phyloP scores from a whole-genome alignment of 164 flowering plant species.

The Vitis cinerea region DNA sequence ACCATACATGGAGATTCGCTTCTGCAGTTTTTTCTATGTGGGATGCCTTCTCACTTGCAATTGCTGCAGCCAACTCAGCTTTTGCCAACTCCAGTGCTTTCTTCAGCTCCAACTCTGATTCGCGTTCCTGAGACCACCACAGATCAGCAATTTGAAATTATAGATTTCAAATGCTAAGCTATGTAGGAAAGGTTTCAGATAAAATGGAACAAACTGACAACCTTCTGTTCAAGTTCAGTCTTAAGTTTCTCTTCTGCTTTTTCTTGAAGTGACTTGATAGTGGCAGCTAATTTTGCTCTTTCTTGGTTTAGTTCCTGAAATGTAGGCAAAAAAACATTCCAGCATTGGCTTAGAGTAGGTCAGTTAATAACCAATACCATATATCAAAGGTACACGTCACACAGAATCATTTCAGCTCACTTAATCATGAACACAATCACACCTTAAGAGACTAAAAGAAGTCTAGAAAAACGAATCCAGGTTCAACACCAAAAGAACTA shows the following conservation, averaged over 20 bases:
- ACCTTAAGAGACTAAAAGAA: too few relatives aligned
- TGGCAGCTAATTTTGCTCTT: constrained; percentile 66
- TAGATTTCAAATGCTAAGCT: neutral
- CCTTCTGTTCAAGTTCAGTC: constrained; percentile 83
- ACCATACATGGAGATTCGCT: constrained; percentile 84
- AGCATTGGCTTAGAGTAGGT: too few relatives aligned
- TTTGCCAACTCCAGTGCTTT: constrained; percentile 70
- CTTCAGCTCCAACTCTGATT: constrained; percentile 61
- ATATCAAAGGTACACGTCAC: too few relatives aligned
- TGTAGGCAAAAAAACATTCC: neutral
- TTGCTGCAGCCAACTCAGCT: constrained; percentile 81
- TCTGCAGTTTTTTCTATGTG: constrained; percentile 93
- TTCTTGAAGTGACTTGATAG: constrained; percentile 74
- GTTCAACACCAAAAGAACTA: too few relatives aligned
- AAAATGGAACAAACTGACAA: constrained; percentile 12
- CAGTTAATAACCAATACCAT: too few relatives aligned
- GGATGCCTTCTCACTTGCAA: constrained; percentile 87
- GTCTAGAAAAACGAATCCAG: too few relatives aligned
- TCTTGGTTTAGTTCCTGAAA: constrained; percentile 84
- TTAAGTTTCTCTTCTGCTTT: constrained; percentile 73
- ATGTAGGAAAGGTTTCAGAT: neutral
- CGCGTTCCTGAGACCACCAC: constrained; percentile 60
- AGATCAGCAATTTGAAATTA: constrained; percentile 8
- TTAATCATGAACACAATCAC: too few relatives aligned
- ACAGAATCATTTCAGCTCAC: too few relatives aligned